Conservation (phyloP, 2,329 filamentous ascomycete genomes). For the Fusarium drepaniforme region DNA sequence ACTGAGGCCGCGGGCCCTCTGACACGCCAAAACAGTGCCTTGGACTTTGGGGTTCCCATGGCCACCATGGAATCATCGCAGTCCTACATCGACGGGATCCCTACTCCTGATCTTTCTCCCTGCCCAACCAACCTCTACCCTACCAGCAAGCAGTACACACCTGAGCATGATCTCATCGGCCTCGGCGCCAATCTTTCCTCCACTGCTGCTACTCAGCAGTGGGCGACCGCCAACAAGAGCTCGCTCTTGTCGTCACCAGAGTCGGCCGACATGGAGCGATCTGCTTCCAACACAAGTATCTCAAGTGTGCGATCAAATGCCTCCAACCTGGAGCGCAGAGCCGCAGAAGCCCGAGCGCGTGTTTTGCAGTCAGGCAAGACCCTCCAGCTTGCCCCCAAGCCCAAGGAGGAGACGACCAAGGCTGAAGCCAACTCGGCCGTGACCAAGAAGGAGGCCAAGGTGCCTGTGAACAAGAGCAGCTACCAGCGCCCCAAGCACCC, state of each 20-base stretch:
- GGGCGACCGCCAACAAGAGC: slow-evolving; percentile 46
- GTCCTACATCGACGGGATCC: slow-evolving; percentile 47
- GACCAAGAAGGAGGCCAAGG: slow-evolving; percentile 56
- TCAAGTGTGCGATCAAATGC: slow-evolving; percentile 58
- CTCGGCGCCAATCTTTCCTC: slow-evolving; percentile 52
- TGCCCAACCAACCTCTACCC: slow-evolving; percentile 30
- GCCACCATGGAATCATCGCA: slow-evolving; percentile 53
- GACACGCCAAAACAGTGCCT: slow-evolving; percentile 58
- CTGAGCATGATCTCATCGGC: slow-evolving; percentile 51
- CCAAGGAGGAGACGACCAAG: slow-evolving; percentile 37
- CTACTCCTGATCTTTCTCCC: slow-evolving; percentile 28
- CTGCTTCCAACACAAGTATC: slow-evolving; percentile 58
- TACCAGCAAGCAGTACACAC: slow-evolving; percentile 46
- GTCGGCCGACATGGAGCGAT: slow-evolving; percentile 60
- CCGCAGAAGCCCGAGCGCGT: slow-evolving; percentile 60
- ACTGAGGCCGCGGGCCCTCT: slow-evolving; percentile 54
- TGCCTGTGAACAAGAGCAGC: slow-evolving; percentile 56
- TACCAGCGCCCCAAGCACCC: slow-evolving; percentile 75
- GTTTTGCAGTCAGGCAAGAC: slow-evolving; percentile 58
- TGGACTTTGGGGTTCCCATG: slow-evolving; percentile 51
- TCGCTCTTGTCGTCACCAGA: slow-evolving; percentile 43
- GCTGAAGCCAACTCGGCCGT: background rate
- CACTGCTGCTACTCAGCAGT: slow-evolving; percentile 41
- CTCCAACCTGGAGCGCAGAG: slow-evolving; percentile 59
- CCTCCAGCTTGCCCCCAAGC: slow-evolving; percentile 60